A percentile compares a stretch with the other conserved stretches of the same genome.
Conservation (phyloP, 1,139 yeast species). For the Kazachstania sp. region DNA sequence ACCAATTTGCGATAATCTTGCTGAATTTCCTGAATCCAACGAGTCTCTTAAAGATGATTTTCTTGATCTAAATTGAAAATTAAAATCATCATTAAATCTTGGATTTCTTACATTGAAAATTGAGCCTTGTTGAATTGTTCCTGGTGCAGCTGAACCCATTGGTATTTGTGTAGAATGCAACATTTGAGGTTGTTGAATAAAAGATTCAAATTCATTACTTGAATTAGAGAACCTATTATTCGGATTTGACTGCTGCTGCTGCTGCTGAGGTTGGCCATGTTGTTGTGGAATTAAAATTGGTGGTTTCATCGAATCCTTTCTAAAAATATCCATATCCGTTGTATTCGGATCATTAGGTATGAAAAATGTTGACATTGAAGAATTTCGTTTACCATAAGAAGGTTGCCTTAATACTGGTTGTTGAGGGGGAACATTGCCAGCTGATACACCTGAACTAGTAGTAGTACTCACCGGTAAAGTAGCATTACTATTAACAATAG, state of each 20-base stretch:
- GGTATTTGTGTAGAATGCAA: conserved; percentile 3
- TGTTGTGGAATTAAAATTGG: not conserved
- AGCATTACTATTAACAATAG: conserved; percentile 29
- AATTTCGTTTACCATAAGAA: conserved; percentile 1
- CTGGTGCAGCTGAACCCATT: no score
- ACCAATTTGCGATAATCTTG: not conserved
- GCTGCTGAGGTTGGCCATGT: not conserved
- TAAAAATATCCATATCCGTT: conserved; percentile 3
- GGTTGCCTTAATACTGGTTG: not conserved
- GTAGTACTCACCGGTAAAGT: conserved; percentile 6
- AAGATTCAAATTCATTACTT: not conserved
- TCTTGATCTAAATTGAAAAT: conserved; percentile 24
- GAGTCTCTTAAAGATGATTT: conserved; percentile 24
- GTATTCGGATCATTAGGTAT: conserved; percentile 1
- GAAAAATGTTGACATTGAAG: conserved; percentile 1
- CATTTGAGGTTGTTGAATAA: conserved; percentile 1
- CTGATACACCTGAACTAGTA: conserved; percentile 8
- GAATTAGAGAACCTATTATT: not conserved
- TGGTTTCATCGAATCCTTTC: conserved; percentile 5
- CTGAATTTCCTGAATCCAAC: conserved; percentile 8
- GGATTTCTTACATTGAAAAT: conserved; percentile 15
- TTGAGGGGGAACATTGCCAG: not conserved
- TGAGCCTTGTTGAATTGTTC: conserved; percentile 4
- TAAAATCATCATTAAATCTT: conserved; percentile 25
- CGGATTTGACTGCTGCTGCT: not conserved